Conservation (phyloP, 805 yeast species). For the Starmerella stellata region DNA sequence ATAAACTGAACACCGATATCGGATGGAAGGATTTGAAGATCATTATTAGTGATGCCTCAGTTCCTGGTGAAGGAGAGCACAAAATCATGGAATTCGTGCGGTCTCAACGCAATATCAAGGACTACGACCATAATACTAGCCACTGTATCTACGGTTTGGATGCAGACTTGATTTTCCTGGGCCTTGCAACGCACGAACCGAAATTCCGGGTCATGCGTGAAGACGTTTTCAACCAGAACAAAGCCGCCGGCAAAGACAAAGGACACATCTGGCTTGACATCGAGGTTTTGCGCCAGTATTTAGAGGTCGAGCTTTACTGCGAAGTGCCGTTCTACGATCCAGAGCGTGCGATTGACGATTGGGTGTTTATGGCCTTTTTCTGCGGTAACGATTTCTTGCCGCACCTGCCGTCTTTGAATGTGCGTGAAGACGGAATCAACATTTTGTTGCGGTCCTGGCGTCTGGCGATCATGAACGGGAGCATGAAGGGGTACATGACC, state of each 20-base stretch:
- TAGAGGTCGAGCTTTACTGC: slow-evolving; percentile 57
- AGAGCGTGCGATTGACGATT: slow-evolving; percentile 93
- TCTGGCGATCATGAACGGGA: slow-evolving; percentile 33
- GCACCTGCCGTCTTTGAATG: slow-evolving; percentile 84
- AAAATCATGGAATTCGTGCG: slow-evolving; percentile 92
- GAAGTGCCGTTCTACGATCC: slow-evolving; percentile 57
- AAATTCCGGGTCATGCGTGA: slow-evolving; percentile 86
- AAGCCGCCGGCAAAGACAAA: slow-evolving; percentile 34
- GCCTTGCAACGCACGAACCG: slow-evolving; percentile 95
- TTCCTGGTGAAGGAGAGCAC: slow-evolving; percentile 99
- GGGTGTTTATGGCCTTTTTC: slow-evolving; percentile 97
- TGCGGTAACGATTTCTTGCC: slow-evolving; percentile 98
- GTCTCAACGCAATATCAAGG: slow-evolving; percentile 69
- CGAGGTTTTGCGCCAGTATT: slow-evolving; percentile 69
- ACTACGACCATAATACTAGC: slow-evolving; percentile 79
- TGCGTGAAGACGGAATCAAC: slow-evolving; percentile 86
- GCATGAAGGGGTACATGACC: slow-evolving; percentile 60
- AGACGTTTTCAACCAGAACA: slow-evolving; percentile 79
- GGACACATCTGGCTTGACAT: slow-evolving; percentile 92
- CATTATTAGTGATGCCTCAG: slow-evolving; percentile 84
- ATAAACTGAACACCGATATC: slow-evolving; percentile 71
- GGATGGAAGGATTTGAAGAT: slow-evolving; percentile 86
- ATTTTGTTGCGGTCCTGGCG: slow-evolving; percentile 71
- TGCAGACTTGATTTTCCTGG: slow-evolving; percentile 91
- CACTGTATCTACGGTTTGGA: slow-evolving; percentile 95